Evolutionary conservation across 495 filamentous ascomycete genomes (phyloP), one percentile per base, ranked within the genome.

Genomic region (Penicillium ucsense): DNA sequence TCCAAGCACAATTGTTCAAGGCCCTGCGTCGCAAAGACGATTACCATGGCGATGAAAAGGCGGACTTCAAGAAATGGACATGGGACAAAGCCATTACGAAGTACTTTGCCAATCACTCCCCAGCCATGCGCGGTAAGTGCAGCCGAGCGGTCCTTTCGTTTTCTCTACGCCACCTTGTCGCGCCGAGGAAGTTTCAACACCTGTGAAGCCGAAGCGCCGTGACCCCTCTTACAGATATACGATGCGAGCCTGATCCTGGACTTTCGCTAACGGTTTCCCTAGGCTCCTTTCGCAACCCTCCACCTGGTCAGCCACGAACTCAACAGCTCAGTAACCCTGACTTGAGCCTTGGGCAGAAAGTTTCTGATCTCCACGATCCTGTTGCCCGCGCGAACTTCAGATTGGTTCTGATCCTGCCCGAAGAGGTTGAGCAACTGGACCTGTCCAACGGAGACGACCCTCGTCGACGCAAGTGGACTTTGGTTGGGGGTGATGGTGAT

Each of bases 21-120:
- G 51, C 42, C 9, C 46, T 70, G 42, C 62, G 68, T 58, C 37
- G 51, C 44, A 48, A 54, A 56, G 43, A 36, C 10, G 43, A 45
- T 6, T 45, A 43, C 31, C 12, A 10, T 31, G 31, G 46, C 41
- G 50, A 68, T 65, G 51, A 57, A 43, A 46, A 57, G 56, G 31
- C 50, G 54, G 6, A 58, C 55, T 55, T 56, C 10, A 54, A 50
- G 0, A 57, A 57, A 5, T 88, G 83, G 83, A 78, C 71, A 9
- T 95, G 85, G 80, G 70, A 68, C 34, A 83, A 71, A 51, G 88
- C 94, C 65, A 64, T 96, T 37, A 85, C 83, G 49, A 82, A 77
- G 52, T 87, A 91, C 68, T 96, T 95, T 75, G 89, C 85, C 9
- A 94, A 94, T 62, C 67, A 89, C 59, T 80, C 75, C 29, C 91